Conservation (phyloP, 176 grass and related monocot genomes). For the Eragrostis nindensis region DNA sequence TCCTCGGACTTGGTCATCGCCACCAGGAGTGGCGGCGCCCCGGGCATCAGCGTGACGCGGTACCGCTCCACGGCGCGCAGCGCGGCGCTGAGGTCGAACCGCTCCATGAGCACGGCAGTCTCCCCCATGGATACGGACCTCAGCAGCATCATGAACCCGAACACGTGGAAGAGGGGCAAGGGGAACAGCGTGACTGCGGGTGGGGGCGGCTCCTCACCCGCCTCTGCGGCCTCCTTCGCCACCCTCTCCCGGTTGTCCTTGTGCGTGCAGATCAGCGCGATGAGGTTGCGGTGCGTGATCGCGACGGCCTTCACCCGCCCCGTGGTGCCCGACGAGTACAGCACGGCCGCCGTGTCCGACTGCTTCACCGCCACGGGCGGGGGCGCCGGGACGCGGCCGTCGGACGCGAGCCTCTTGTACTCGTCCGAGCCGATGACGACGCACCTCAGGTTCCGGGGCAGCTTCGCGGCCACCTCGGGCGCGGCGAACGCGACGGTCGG, state of each 20-base stretch:
- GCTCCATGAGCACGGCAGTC: slow-evolving; percentile 80
- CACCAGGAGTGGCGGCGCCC: slow-evolving; percentile 69
- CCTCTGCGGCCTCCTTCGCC: slow-evolving; percentile 37
- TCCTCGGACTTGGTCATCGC: slow-evolving; percentile 74
- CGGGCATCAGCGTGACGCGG: slow-evolving; percentile 62
- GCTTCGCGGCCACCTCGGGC: slow-evolving; percentile 43
- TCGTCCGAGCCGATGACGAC: slow-evolving; percentile 63
- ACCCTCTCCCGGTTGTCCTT: neutral
- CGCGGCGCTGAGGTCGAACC: slow-evolving; percentile 62
- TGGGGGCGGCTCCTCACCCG: slow-evolving; percentile 30
- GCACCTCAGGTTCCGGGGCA: slow-evolving; percentile 37
- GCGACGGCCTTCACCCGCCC: slow-evolving; percentile 76
- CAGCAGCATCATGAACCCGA: slow-evolving; percentile 74
- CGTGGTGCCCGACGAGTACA: slow-evolving; percentile 91
- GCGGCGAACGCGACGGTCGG: slow-evolving; percentile 64
- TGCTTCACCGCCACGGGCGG: slow-evolving; percentile 58
- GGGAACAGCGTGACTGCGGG: slow-evolving; percentile 55
- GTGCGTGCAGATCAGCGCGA: slow-evolving; percentile 45
- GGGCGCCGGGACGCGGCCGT: neutral
- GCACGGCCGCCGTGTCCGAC: slow-evolving; percentile 73
- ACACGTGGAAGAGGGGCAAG: slow-evolving; percentile 78
- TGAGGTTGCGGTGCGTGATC: slow-evolving; percentile 76
- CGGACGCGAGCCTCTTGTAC: slow-evolving; percentile 41
- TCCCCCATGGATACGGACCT: slow-evolving; percentile 63
- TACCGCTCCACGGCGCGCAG: slow-evolving; percentile 65